Percentiles rank a stretch among this genome's conserved stretches.
phyloP scores from a whole-genome alignment of 2,329 filamentous ascomycete species.

The Alternaria consortialis region DNA sequence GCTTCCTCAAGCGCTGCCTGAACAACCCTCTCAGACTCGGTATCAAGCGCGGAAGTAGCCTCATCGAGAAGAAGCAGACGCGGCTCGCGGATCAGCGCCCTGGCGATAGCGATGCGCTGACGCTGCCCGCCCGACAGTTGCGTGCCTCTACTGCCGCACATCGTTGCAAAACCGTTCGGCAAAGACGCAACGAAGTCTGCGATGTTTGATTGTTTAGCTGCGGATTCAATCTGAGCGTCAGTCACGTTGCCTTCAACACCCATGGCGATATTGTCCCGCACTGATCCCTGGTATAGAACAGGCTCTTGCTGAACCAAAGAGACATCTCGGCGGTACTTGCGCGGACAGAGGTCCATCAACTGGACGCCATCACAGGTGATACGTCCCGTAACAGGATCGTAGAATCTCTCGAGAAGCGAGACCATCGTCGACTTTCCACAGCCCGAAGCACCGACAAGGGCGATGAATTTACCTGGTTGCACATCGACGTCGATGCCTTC shows the following conservation, averaged over 20 bases:
- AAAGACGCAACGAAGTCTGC: constrained; percentile 46
- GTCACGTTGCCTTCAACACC: constrained; percentile 69
- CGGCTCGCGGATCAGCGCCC: constrained; percentile 88
- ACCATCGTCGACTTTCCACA: constrained; percentile 96
- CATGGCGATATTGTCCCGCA: constrained; percentile 88
- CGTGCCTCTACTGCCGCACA: constrained; percentile 46
- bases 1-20: constrained; percentile 83
- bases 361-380: constrained; percentile 83
- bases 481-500: constrained; percentile 77
- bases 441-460: constrained; percentile 88
- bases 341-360: constrained; percentile 77
- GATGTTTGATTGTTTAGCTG: constrained; percentile 71
- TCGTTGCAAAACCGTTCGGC: constrained; percentile 64
- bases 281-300: constrained; percentile 90
- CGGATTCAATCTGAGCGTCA: constrained; percentile 76
- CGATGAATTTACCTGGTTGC: constrained; percentile 78
- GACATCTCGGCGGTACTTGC: constrained; percentile 83
- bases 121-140: constrained; percentile 80
- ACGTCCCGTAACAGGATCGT: constrained; percentile 82
- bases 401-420: constrained; percentile 90
- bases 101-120: constrained; percentile 91
- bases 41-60: constrained; percentile 49
- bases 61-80: constrained; percentile 70
- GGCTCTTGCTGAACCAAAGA: constrained; percentile 94
- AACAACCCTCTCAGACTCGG: constrained; percentile 72